Percentiles rank a stretch among this genome's conserved stretches.
phyloP scores from a whole-genome alignment of 2,329 filamentous ascomycete species.

The Claviceps sp. region DNA sequence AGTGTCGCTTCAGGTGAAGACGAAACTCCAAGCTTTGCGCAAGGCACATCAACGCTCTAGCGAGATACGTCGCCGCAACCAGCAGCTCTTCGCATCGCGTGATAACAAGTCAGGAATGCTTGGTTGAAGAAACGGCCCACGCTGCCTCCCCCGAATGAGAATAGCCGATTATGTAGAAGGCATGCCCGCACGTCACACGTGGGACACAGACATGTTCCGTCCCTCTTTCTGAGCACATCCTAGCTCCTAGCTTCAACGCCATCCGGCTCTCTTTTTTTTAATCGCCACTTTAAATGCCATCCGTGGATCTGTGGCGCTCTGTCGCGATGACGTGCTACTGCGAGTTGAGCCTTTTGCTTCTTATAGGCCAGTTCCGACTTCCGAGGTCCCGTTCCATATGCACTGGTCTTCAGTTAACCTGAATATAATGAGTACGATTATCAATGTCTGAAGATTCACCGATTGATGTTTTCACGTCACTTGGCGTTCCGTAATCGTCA shows the following conservation, averaged over 20 bases:
- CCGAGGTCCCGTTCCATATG: background rate
- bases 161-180: background rate
- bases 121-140: background rate
- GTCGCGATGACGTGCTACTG: conserved; percentile 2
- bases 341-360: background rate
- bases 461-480: background rate
- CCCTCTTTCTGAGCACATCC: background rate
- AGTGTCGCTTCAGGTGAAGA: background rate
- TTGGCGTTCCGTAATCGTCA: background rate
- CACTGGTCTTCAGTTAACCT: background rate
- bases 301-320: background rate
- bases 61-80: background rate
- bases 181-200: background rate
- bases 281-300: background rate
- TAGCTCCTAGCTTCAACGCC: background rate
- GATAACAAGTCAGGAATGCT: background rate
- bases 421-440: background rate
- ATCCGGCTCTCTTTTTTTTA: background rate
- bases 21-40: background rate
- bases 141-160: background rate
- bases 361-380: background rate
- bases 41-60: background rate
- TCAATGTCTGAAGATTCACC: background rate
- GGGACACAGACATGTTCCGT: background rate
- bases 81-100: background rate